Evolutionary conservation across 176 grass and related monocot genomes (phyloP).

Genomic region (Carex parvula): DNA sequence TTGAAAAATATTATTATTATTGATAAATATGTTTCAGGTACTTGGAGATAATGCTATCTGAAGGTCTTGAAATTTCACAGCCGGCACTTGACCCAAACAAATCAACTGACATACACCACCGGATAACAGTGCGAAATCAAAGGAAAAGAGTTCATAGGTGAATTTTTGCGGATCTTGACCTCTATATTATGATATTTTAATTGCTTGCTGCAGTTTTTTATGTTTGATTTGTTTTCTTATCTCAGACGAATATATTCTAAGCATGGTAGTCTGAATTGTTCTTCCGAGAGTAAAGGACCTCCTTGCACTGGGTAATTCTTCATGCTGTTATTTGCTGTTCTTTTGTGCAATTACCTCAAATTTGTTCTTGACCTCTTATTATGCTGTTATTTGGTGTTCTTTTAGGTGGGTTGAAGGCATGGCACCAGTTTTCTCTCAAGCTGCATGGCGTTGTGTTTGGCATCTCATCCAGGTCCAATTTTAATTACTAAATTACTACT

Average conservation of each 20-base stretch:
- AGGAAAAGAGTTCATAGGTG: slow-evolving; percentile 86
- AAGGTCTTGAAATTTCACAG: slow-evolving; percentile 96
- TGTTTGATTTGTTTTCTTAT: slow-evolving; percentile 15
- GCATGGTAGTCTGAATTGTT: slow-evolving; percentile 74
- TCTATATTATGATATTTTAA: background rate
- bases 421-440: slow-evolving; percentile 95
- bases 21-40: slow-evolving; percentile 43
- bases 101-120: slow-evolving; percentile 88
- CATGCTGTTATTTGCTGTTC: background rate
- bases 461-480: slow-evolving; percentile 85
- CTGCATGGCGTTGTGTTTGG: slow-evolving; percentile 97
- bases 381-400: slow-evolving; percentile 1
- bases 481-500: background rate
- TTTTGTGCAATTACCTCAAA: background rate
- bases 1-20: background rate
- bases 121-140: slow-evolving; percentile 90
- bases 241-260: slow-evolving; percentile 71
- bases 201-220: background rate
- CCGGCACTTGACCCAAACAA: slow-evolving; percentile 88
- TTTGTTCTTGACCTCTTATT: too few relatives aligned
- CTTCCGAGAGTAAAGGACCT: slow-evolving; percentile 80
- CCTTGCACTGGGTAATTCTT: slow-evolving; percentile 84
- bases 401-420: slow-evolving; percentile 96
- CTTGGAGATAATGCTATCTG: slow-evolving; percentile 90
- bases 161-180: background rate